Evolutionary conservation across 768 basidiomycete species (phyloP).

Genomic region (Cystofilobasidium macerans): DNA sequence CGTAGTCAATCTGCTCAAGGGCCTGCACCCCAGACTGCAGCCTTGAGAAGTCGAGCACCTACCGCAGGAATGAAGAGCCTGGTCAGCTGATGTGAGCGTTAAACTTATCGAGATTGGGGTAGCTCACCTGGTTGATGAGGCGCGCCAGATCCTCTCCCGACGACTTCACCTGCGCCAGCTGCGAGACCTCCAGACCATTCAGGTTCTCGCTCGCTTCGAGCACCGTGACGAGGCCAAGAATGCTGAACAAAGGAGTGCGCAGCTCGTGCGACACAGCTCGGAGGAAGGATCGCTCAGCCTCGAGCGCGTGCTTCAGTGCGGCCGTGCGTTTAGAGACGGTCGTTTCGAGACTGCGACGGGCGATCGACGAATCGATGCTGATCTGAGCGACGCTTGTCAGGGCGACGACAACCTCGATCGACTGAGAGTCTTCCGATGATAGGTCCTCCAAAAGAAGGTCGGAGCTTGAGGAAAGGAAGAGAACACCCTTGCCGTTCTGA

Average conservation of each 20-base stretch:
- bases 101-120: too few relatives aligned
- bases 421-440: background rate
- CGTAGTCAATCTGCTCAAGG: slow-evolving; percentile 2
- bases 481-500: background rate
- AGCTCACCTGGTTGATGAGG: slow-evolving; percentile 9
- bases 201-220: slow-evolving; percentile 10
- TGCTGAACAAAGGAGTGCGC: slow-evolving; percentile 13
- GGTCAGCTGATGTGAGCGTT: too few relatives aligned
- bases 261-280: background rate
- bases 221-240: slow-evolving; percentile 19
- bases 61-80: too few relatives aligned
- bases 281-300: background rate
- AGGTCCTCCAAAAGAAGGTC: background rate
- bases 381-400: background rate
- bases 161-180: background rate
- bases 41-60: slow-evolving; percentile 4
- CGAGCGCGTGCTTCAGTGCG: background rate
- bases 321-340: background rate
- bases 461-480: background rate
- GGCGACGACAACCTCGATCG: background rate
- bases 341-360: background rate
- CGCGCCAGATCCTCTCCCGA: slow-evolving; percentile 6
- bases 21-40: background rate
- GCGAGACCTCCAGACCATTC: background rate
- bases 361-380: background rate